phyloP scores from a whole-genome alignment of 1,284 basidiomycete species.

The Blastosporella zonata region DNA sequence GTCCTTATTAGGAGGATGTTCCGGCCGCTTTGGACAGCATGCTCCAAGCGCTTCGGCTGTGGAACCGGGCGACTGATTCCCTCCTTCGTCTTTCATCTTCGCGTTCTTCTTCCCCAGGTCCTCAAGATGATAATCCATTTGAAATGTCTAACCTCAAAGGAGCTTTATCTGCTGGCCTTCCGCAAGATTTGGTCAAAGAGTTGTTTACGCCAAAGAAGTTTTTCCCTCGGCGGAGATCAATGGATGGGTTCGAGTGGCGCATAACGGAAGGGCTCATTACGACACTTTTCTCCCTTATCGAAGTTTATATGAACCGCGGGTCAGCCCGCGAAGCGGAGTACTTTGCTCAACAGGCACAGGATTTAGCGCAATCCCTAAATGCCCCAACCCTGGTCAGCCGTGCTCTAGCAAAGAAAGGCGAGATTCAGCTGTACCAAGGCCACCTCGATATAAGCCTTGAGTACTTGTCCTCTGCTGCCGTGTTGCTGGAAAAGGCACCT shows the following conservation, averaged over 20 bases:
- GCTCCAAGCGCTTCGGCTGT: slow-evolving; percentile 74
- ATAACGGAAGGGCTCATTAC: slow-evolving; percentile 67
- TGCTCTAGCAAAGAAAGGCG: slow-evolving; percentile 62
- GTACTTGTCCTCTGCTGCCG: slow-evolving; percentile 51
- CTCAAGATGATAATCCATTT: slow-evolving; percentile 60
- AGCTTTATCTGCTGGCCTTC: slow-evolving; percentile 27
- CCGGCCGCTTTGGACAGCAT: slow-evolving; percentile 57
- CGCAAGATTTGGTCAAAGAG: slow-evolving; percentile 19
- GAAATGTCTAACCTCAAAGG: slow-evolving; percentile 39
- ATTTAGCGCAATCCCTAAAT: slow-evolving; percentile 65
- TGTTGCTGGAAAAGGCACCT: slow-evolving; percentile 40
- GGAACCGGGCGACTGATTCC: slow-evolving; percentile 75
- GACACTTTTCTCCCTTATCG: slow-evolving; percentile 61
- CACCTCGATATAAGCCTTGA: slow-evolving; percentile 52
- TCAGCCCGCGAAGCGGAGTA: slow-evolving; percentile 81
- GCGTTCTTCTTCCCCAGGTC: slow-evolving; percentile 25
- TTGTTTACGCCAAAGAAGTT: slow-evolving; percentile 25
- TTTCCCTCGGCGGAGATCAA: slow-evolving; percentile 32
- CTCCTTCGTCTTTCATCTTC: slow-evolving; percentile 59
- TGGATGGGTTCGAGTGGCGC: slow-evolving; percentile 70
- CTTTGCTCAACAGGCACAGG: slow-evolving; percentile 71
- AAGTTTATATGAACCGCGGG: slow-evolving; percentile 66
- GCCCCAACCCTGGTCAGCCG: slow-evolving; percentile 63
- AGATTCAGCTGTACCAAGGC: slow-evolving; percentile 65
- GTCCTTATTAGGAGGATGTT: slow-evolving; percentile 57